Conservation (phyloP, 75 land plant genomes). For the Cryptomeria japonica region DNA sequence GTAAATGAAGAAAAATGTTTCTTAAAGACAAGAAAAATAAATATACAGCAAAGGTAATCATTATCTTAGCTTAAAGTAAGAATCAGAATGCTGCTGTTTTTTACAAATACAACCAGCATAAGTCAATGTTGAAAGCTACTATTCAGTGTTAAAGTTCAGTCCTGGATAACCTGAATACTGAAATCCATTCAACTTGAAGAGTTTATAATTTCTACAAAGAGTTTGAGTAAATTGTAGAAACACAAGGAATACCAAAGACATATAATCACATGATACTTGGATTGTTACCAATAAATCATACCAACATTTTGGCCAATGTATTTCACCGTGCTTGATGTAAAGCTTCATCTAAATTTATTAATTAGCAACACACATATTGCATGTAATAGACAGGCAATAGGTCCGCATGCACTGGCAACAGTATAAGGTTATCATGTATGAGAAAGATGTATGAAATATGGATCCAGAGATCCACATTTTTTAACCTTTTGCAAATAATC, state of each 20-base stretch:
- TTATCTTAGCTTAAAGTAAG: background rate
- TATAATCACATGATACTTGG: background rate
- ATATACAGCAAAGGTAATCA: background rate
- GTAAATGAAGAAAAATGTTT: background rate
- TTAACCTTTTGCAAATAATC: too few species aligned
- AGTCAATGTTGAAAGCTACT: background rate
- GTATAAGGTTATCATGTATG: too few species aligned
- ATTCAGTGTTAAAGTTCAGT: background rate
- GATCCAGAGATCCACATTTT: too few species aligned
- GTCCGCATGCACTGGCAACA: too few species aligned
- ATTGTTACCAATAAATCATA: background rate
- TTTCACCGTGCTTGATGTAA: background rate
- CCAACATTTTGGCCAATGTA: background rate
- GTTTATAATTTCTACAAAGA: background rate
- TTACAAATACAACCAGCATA: background rate
- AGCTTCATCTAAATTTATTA: background rate
- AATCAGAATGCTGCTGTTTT: background rate
- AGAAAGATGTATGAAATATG: too few species aligned
- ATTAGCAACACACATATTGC: background rate
- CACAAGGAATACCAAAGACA: background rate
- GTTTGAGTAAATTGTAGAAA: background rate
- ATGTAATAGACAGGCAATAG: background rate
- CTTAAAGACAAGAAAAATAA: background rate
- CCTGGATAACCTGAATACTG: slow-evolving; percentile 1
- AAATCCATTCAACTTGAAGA: background rate